A percentile compares a stretch with the other conserved stretches of the same genome.
Evolutionary conservation across 345 rosid genomes (phyloP).

Genomic region (Acer campestre): DNA sequence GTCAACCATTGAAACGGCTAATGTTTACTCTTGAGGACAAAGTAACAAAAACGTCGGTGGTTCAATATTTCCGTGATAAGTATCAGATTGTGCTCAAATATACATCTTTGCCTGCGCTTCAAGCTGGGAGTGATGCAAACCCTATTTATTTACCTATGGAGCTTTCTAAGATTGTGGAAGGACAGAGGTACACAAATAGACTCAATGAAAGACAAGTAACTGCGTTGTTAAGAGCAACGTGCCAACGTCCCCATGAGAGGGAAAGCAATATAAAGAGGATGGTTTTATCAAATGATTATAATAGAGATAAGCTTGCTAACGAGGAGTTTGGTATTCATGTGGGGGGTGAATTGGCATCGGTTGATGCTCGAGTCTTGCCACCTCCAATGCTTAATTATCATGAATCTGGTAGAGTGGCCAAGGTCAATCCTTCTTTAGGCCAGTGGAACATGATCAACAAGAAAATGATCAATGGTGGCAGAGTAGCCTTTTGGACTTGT

Average conservation of each 20-base stretch:
- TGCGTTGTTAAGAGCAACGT: constrained; percentile 63
- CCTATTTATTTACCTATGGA: constrained; percentile 79
- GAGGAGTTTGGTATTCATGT: constrained; percentile 68
- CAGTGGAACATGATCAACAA: constrained; percentile 84
- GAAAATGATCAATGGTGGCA: constrained; percentile 89
- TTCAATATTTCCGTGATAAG: constrained; percentile 52
- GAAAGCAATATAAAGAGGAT: constrained; percentile 40
- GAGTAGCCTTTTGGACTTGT: constrained; percentile 66
- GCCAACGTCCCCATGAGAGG: constrained; percentile 58
- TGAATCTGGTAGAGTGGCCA: constrained; percentile 46
- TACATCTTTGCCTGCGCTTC: constrained; percentile 57
- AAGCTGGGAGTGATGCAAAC: constrained; percentile 60
- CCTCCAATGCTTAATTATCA: constrained; percentile 76
- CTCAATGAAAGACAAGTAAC: constrained; percentile 68
- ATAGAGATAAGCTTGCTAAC: constrained; percentile 16
- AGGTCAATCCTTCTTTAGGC: constrained; percentile 54
- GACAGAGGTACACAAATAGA: constrained; percentile 61
- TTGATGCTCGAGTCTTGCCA: constrained; percentile 70
- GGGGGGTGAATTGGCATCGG: constrained; percentile 23
- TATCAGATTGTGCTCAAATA: constrained; percentile 39
- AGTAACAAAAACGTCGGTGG: constrained; percentile 32
- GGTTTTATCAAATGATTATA: constrained; percentile 21
- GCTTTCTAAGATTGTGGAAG: constrained; percentile 57
- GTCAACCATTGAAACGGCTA: constrained; percentile 37
- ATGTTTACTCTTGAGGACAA: constrained; percentile 60